Percentiles rank a stretch among this genome's conserved stretches.
These are phyloP conservation scores for Volvox reticuliferus DNA, from an alignment of 139 green algal species.

Conservation along the genomic window DNA sequence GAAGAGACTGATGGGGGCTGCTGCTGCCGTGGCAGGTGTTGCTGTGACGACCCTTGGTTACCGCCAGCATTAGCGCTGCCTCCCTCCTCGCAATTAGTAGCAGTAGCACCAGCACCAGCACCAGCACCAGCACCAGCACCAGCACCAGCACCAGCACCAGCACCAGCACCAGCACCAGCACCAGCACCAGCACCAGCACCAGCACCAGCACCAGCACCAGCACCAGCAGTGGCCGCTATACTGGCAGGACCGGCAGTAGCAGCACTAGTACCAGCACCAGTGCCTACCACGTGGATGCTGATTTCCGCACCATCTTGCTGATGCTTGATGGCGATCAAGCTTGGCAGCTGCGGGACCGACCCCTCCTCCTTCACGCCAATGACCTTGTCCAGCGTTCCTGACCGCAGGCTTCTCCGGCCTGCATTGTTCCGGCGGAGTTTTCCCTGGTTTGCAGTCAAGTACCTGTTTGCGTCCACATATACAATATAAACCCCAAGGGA, in stretches of 20 bases:
- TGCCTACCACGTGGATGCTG: neutral
- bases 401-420: too few species aligned
- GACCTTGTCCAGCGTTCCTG: neutral
- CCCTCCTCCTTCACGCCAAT: neutral
- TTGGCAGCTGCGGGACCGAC: neutral
- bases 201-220: neutral
- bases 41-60: neutral
- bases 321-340: neutral
- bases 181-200: neutral
- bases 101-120: too few species aligned
- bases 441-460: neutral
- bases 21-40: too few species aligned
- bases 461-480: neutral
- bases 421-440: neutral
- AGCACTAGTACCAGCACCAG: too few species aligned
- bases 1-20: too few species aligned
- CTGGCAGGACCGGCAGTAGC: too few species aligned
- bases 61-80: too few species aligned
- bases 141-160: neutral
- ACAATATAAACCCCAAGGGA: too few species aligned
- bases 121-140: too few species aligned
- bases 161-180: neutral
- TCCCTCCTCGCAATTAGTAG: too few species aligned
- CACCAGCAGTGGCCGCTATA: neutral
- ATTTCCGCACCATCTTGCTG: neutral